phyloP scores from a whole-genome alignment of 441 rosid species.

The Gossypium davidsonii region DNA sequence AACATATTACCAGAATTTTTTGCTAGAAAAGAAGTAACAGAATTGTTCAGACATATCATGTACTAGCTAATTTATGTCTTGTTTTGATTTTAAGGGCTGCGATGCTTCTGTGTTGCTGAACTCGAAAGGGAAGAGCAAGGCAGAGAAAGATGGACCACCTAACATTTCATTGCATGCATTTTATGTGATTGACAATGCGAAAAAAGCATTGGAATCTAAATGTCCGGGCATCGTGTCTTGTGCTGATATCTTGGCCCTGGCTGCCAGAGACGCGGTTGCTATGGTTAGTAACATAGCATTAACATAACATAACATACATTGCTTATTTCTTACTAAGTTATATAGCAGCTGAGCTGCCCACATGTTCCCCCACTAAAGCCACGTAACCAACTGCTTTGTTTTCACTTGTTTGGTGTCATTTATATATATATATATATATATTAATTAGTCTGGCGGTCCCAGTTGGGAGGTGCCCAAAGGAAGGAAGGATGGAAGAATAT shows the following conservation, averaged over 20 bases:
- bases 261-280: conserved; percentile 55
- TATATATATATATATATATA: background rate
- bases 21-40: background rate
- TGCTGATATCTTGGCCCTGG: conserved; percentile 57
- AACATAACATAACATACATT: background rate
- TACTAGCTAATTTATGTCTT: background rate
- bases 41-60: background rate
- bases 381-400: conserved; percentile 1
- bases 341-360: background rate
- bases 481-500: conserved; percentile 57
- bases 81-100: conserved; percentile 40
- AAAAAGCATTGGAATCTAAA: conserved; percentile 43
- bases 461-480: conserved; percentile 66
- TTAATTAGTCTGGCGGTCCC: conserved; percentile 55
- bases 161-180: conserved; percentile 62
- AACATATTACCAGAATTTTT: background rate
- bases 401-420: background rate
- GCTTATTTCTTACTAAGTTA: background rate
- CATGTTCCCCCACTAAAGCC: background rate
- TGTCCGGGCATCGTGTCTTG: conserved; percentile 64
- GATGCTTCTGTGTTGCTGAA: conserved; percentile 59
- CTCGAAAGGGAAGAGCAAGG: conserved; percentile 42
- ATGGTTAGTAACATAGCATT: conserved; percentile 24
- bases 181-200: conserved; percentile 54
- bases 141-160: conserved; percentile 72